Conservation (phyloP, 805 yeast species). For the Kazachstania taianensis region DNA sequence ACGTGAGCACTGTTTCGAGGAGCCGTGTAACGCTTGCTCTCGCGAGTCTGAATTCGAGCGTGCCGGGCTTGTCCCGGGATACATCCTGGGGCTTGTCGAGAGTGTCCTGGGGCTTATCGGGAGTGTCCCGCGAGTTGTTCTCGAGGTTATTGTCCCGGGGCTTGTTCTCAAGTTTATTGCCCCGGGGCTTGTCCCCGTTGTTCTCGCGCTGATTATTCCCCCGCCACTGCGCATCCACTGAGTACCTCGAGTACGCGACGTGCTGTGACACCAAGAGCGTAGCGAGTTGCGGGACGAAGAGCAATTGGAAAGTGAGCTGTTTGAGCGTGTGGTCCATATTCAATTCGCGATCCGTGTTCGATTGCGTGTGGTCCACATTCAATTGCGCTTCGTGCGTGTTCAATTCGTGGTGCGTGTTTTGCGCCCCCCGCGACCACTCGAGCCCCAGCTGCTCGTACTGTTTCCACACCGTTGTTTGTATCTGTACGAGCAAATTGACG, state of each 20-base stretch:
- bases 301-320: constrained; percentile 16
- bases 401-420: too few species aligned
- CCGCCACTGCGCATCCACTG: too few species aligned
- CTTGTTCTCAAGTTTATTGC: too few species aligned
- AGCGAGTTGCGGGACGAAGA: constrained; percentile 16
- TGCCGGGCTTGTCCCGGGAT: neutral
- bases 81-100: too few species aligned
- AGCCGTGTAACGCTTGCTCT: constrained; percentile 12
- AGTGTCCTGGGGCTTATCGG: too few species aligned
- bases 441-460: constrained; percentile 11
- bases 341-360: neutral
- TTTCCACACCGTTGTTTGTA: constrained; percentile 11
- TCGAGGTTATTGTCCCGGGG: too few species aligned
- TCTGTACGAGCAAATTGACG: constrained; percentile 9
- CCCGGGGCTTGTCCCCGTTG: too few species aligned
- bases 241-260: too few species aligned
- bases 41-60: neutral
- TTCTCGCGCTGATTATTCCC: too few species aligned
- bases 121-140: too few species aligned
- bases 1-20: constrained; percentile 29
- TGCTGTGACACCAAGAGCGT: constrained; percentile 16
- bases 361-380: constrained; percentile 6
- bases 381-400: too few species aligned
- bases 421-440: too few species aligned
- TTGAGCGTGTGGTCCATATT: constrained; percentile 15